Conservation (phyloP, 345 rosid genomes). For the Salix dunnii region DNA sequence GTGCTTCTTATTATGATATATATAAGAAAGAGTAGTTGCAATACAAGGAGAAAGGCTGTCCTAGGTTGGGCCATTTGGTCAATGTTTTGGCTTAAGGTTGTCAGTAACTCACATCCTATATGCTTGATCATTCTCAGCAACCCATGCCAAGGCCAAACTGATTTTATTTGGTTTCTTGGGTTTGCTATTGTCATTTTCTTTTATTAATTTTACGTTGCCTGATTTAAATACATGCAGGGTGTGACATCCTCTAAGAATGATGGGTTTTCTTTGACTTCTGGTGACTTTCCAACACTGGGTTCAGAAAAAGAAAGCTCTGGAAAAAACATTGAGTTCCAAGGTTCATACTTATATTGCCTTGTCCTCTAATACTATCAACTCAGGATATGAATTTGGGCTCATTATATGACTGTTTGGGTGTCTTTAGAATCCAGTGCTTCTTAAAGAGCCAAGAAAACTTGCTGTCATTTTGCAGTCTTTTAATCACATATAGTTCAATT, state of each 20-base stretch:
- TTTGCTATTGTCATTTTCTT: neutral
- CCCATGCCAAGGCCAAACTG: neutral
- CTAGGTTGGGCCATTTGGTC: neutral
- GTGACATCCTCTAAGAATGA: slow-evolving; percentile 54
- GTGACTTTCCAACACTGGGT: slow-evolving; percentile 96
- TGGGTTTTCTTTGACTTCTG: slow-evolving; percentile 78
- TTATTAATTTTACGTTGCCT: slow-evolving; percentile 12
- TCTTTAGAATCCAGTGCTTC: neutral
- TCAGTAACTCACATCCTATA: neutral
- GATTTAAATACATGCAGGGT: slow-evolving; percentile 53
- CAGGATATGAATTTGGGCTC: slow-evolving; percentile 18
- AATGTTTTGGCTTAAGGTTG: neutral
- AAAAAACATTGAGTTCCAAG: slow-evolving; percentile 57
- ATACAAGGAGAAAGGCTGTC: neutral
- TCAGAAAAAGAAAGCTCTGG: slow-evolving; percentile 66
- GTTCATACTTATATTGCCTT: slow-evolving; percentile 31
- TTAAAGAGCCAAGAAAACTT: neutral
- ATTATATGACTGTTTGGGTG: neutral
- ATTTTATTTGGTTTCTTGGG: neutral
- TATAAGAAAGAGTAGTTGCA: neutral
- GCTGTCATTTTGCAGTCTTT: neutral
- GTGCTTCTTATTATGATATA: neutral
- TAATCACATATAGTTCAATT: neutral
- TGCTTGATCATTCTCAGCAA: neutral
- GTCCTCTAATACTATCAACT: slow-evolving; percentile 2